These are phyloP conservation scores for Barnettozyma vustinii DNA, from an alignment of 805 yeast genomes.

Conservation along the genomic window DNA sequence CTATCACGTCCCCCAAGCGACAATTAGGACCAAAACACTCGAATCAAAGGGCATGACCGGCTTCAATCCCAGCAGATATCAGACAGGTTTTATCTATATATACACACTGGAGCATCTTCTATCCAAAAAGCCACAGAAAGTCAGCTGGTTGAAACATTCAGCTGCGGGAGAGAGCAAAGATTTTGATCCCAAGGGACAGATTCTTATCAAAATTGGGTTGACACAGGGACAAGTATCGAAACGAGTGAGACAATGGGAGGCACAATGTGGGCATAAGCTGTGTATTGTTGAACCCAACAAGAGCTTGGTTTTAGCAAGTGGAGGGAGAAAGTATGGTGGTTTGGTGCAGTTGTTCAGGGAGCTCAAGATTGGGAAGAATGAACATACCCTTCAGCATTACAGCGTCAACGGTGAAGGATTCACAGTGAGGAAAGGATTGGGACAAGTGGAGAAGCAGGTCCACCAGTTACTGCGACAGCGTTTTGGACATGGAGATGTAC, in stretches of 20 bases:
- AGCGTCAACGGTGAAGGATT: slow-evolving; percentile 13
- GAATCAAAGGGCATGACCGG: neutral
- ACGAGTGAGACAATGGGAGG: slow-evolving; percentile 24
- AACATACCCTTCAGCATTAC: slow-evolving; percentile 4
- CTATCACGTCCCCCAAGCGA: slow-evolving; percentile 12
- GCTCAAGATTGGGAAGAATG: slow-evolving; percentile 3
- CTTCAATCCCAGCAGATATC: slow-evolving; percentile 1
- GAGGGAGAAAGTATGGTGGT: neutral
- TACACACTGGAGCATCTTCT: slow-evolving; percentile 21
- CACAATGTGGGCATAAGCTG: slow-evolving; percentile 20
- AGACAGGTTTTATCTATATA: slow-evolving; percentile 21
- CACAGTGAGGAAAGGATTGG: slow-evolving; percentile 7
- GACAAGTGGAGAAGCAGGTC: slow-evolving; percentile 16
- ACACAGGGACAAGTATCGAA: slow-evolving; percentile 17
- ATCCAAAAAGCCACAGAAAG: slow-evolving; percentile 10
- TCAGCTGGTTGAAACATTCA: slow-evolving; percentile 19
- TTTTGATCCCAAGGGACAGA: slow-evolving; percentile 20
- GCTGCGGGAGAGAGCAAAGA: slow-evolving; percentile 4
- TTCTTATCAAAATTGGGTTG: slow-evolving; percentile 23
- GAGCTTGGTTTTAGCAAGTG: neutral
- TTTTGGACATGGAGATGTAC: slow-evolving; percentile 22
- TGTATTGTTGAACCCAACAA: neutral
- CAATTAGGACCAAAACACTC: neutral
- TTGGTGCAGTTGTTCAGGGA: slow-evolving; percentile 5
- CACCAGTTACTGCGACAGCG: slow-evolving; percentile 13